These are phyloP conservation scores for Aspergillus pseudotamarii DNA, from an alignment of 2,329 filamentous ascomycete genomes.

Conservation along the genomic window DNA sequence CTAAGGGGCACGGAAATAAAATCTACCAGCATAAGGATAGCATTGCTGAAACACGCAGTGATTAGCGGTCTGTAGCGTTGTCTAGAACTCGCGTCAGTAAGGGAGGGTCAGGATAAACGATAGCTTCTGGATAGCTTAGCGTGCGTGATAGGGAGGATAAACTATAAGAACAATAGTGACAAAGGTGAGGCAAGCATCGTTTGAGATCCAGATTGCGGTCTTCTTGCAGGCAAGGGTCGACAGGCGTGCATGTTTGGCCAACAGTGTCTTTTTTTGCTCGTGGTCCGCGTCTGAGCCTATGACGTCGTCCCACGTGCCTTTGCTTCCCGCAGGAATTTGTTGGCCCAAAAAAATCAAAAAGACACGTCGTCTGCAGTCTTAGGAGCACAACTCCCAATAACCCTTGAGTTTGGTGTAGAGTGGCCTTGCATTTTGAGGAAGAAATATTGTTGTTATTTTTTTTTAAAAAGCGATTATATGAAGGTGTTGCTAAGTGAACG, in stretches of 20 bases:
- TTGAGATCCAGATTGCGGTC: neutral
- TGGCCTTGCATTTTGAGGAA: neutral
- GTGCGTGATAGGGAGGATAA: conserved; percentile 2
- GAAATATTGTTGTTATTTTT: too few species aligned
- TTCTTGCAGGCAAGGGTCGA: neutral
- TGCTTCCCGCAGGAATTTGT: conserved; percentile 1
- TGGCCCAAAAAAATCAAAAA: neutral
- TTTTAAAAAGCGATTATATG: neutral
- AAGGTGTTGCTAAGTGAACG: neutral
- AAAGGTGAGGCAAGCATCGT: conserved; percentile 2
- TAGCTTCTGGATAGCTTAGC: conserved; percentile 2
- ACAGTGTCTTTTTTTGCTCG: conserved; percentile 8
- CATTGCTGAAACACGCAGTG: neutral
- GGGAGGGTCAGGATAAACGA: neutral
- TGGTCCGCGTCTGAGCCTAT: conserved; percentile 27
- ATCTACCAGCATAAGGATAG: neutral
- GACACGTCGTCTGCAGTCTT: neutral
- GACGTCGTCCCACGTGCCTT: conserved; percentile 40
- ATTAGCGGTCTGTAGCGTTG: conserved; percentile 1
- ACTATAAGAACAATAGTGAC: conserved; percentile 9
- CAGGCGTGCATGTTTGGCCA: conserved; percentile 2
- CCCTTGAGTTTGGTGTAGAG: neutral
- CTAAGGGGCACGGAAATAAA: neutral
- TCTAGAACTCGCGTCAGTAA: neutral
- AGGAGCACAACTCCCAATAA: neutral